Evolutionary conservation across 306 rosid genomes (phyloP).

Genomic region (Urtica urens): DNA sequence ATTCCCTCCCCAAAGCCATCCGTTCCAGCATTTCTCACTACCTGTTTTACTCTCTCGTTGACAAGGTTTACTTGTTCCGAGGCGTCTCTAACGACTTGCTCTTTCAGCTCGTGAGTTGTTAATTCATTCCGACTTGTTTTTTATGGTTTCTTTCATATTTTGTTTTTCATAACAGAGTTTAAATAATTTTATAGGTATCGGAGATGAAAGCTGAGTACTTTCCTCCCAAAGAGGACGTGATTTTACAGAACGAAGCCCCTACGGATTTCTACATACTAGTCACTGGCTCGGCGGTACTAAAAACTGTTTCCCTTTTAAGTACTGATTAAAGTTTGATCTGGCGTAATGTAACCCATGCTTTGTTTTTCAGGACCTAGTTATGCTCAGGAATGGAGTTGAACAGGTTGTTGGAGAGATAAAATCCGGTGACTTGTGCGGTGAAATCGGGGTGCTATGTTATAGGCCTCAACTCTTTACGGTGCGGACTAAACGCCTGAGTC

Average conservation of each 20-base stretch:
- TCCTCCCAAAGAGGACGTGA: slow-evolving; percentile 94
- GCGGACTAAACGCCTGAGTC: slow-evolving; percentile 73
- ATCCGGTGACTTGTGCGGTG: slow-evolving; percentile 75
- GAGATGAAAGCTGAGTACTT: slow-evolving; percentile 98
- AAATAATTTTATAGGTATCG: slow-evolving; percentile 42
- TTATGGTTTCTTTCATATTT: not conserved
- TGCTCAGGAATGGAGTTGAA: slow-evolving; percentile 59
- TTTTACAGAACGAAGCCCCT: slow-evolving; percentile 93
- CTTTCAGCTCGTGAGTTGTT: slow-evolving; percentile 67
- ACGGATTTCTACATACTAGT: slow-evolving; percentile 85
- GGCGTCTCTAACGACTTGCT: slow-evolving; percentile 86
- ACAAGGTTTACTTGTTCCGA: slow-evolving; percentile 63
- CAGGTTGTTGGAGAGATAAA: slow-evolving; percentile 72
- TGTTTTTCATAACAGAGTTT: not conserved
- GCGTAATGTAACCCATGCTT: slow-evolving; percentile 14
- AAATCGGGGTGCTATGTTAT: slow-evolving; percentile 84
- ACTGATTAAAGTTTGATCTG: not conserved
- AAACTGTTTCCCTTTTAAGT: not conserved
- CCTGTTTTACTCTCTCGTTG: slow-evolving; percentile 69
- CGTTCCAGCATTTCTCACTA: slow-evolving; percentile 78
- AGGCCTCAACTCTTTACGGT: slow-evolving; percentile 84
- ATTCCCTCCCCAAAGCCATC: slow-evolving; percentile 89
- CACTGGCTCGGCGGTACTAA: slow-evolving; percentile 74
- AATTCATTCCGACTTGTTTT: not conserved
- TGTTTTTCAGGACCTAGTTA: slow-evolving; percentile 47